A percentile compares a stretch with the other conserved stretches of the same genome.
Conservation (phyloP, 2,329 filamentous ascomycete species). For the Stagonosporopsis cucurbitacearum region DNA sequence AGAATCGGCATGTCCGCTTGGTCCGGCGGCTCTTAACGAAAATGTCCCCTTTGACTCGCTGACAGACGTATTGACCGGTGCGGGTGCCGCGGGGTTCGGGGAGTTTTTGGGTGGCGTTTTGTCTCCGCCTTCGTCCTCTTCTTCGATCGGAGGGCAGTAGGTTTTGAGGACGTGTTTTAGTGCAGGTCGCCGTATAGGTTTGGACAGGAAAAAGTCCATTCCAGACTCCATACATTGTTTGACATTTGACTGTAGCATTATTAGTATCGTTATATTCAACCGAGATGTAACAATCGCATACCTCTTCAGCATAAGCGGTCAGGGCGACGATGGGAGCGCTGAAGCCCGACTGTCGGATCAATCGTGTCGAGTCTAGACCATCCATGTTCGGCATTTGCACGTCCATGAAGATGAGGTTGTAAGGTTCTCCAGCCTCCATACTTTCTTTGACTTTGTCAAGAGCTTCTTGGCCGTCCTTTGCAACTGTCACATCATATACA, state of each 20-base stretch:
- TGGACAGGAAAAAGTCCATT: conserved; percentile 87
- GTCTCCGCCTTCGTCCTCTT: conserved; percentile 65
- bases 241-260: conserved; percentile 27
- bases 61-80: background rate
- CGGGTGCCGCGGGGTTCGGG: conserved; percentile 1
- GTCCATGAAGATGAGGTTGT: conserved; percentile 95
- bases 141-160: conserved; percentile 79
- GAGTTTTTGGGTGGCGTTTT: conserved; percentile 26
- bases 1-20: conserved; percentile 10
- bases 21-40: background rate
- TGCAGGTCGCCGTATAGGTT: conserved; percentile 79
- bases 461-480: conserved; percentile 77
- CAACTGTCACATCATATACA: conserved; percentile 86
- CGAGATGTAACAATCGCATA: conserved; percentile 56
- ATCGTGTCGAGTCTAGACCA: conserved; percentile 81
- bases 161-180: conserved; percentile 84
- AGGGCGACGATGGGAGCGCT: conserved; percentile 86
- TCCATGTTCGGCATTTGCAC: conserved; percentile 94
- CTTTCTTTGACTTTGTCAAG: conserved; percentile 83
- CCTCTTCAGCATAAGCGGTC: conserved; percentile 89
- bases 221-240: conserved; percentile 74
- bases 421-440: conserved; percentile 74
- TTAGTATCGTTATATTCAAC: conserved; percentile 13
- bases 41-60: conserved; percentile 1
- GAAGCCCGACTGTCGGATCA: conserved; percentile 88